These are phyloP conservation scores for Candida dendrica DNA, from an alignment of 805 yeast species.

Conservation along the genomic window DNA sequence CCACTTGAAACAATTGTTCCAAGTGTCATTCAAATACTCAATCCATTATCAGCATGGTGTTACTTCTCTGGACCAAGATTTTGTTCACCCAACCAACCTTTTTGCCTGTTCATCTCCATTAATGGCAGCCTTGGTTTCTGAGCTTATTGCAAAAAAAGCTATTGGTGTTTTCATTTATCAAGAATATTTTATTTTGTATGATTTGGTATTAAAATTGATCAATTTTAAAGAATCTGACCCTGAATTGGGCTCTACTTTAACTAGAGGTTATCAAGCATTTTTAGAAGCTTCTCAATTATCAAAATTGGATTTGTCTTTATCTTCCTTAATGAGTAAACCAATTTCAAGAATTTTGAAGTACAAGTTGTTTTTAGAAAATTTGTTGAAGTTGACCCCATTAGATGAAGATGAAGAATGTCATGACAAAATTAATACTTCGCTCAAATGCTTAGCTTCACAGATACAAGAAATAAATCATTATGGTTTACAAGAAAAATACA, in stretches of 20 bases:
- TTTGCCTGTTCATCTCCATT: conserved; percentile 12
- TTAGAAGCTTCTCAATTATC: conserved; percentile 34
- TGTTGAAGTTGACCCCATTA: conserved; percentile 23
- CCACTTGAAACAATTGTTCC: conserved; percentile 15
- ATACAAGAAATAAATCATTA: conserved; percentile 24
- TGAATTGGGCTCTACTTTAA: conserved; percentile 13
- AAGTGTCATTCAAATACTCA: conserved; percentile 1
- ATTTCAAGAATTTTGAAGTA: conserved; percentile 43
- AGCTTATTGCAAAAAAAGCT: conserved; percentile 17
- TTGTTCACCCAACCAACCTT: neutral
- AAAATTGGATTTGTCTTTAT: conserved; percentile 42
- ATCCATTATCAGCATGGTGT: neutral
- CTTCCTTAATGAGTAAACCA: conserved; percentile 48
- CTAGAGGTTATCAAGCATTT: conserved; percentile 27
- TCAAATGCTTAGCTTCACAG: conserved; percentile 14
- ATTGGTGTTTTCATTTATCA: conserved; percentile 24
- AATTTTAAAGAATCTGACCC: conserved; percentile 21
- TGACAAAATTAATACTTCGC: conserved; percentile 9
- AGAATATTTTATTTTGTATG: conserved; percentile 27
- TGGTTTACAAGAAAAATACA: conserved; percentile 18
- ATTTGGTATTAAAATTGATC: conserved; percentile 26
- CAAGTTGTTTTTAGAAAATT: conserved; percentile 39
- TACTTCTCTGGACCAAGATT: too few relatives aligned
- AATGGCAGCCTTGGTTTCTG: conserved; percentile 17
- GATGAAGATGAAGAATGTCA: conserved; percentile 12